Evolutionary conservation across 495 filamentous ascomycete species (phyloP).

Genomic region (Lindgomyces ingoldianus): DNA sequence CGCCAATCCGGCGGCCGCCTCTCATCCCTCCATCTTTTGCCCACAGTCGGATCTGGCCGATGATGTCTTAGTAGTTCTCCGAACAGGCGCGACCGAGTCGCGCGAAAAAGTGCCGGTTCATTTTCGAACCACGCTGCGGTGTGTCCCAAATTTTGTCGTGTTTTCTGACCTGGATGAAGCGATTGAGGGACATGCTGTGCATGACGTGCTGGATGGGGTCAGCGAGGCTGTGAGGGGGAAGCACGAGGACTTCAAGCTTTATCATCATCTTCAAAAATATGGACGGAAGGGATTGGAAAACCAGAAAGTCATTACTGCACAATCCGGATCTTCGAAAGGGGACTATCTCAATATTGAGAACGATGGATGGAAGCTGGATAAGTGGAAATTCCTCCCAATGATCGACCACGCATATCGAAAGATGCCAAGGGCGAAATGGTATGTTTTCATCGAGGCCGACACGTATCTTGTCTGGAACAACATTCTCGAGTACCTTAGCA

Average conservation of each 20-base stretch:
- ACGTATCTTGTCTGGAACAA: slow-evolving; percentile 38
- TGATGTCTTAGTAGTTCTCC: slow-evolving; percentile 43
- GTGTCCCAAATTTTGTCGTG: slow-evolving; percentile 38
- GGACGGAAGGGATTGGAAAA: slow-evolving; percentile 19
- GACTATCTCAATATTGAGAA: slow-evolving; percentile 29
- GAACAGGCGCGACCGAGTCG: slow-evolving; percentile 47
- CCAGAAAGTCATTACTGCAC: slow-evolving; percentile 22
- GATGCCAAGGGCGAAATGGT: slow-evolving; percentile 38
- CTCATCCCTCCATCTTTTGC: slow-evolving; percentile 10
- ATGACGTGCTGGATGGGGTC: slow-evolving; percentile 45
- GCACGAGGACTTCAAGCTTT: slow-evolving; percentile 37
- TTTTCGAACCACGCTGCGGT: slow-evolving; percentile 30
- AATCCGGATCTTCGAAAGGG: slow-evolving; percentile 30
- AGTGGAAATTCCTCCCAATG: slow-evolving; percentile 40
- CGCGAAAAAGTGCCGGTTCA: slow-evolving; percentile 46
- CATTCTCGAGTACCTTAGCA: slow-evolving; percentile 34
- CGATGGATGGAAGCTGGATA: slow-evolving; percentile 39
- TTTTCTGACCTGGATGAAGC: slow-evolving; percentile 47
- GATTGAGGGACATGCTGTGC: slow-evolving; percentile 44
- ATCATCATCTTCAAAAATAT: slow-evolving; percentile 27
- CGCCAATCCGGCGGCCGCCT: slow-evolving; percentile 12
- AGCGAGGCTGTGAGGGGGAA: slow-evolving; percentile 19
- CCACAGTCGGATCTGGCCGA: slow-evolving; percentile 27
- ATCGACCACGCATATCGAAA: slow-evolving; percentile 19
- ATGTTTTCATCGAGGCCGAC: slow-evolving; percentile 39